Percentiles rank a stretch among this genome's conserved stretches.
Evolutionary conservation across 805 yeast genomes (phyloP).

Genomic region (Yamadazyma akitaensis): DNA sequence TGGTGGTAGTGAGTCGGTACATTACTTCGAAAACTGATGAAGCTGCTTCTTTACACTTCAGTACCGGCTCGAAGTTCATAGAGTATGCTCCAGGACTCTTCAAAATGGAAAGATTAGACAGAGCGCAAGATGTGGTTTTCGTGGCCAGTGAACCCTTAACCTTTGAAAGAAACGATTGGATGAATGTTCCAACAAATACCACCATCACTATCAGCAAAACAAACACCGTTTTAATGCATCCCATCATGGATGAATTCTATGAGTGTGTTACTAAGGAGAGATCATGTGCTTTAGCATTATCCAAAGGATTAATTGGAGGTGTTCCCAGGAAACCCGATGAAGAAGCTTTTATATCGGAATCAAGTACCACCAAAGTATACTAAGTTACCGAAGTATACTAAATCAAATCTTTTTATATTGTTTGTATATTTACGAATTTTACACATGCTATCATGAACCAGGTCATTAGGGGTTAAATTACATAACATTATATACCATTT

Average conservation of each 20-base stretch:
- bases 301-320: slow-evolving; percentile 91
- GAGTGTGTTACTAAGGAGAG: slow-evolving; percentile 67
- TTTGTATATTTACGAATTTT: slow-evolving; percentile 3
- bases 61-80: slow-evolving; percentile 87
- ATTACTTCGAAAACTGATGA: slow-evolving; percentile 87
- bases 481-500: slow-evolving; percentile 1
- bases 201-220: slow-evolving; percentile 67
- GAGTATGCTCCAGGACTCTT: slow-evolving; percentile 91
- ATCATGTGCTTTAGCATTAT: slow-evolving; percentile 77
- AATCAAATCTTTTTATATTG: neutral
- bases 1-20: slow-evolving; percentile 83
- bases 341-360: neutral
- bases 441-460: slow-evolving; percentile 9
- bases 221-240: slow-evolving; percentile 87
- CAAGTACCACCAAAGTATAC: neutral
- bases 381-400: neutral
- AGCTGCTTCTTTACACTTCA: slow-evolving; percentile 93
- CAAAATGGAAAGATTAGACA: slow-evolving; percentile 88
- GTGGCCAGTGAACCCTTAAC: slow-evolving; percentile 96
- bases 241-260: slow-evolving; percentile 85
- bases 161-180: slow-evolving; percentile 96
- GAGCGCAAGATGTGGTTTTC: slow-evolving; percentile 93
- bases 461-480: slow-evolving; percentile 6
- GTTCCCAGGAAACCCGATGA: slow-evolving; percentile 48
- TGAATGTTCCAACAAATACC: slow-evolving; percentile 92